Evolutionary conservation across 1,139 yeast genomes (phyloP), one percentile per base, ranked within the genome.

Genomic region (Zygotorulaspora mrakii): DNA sequence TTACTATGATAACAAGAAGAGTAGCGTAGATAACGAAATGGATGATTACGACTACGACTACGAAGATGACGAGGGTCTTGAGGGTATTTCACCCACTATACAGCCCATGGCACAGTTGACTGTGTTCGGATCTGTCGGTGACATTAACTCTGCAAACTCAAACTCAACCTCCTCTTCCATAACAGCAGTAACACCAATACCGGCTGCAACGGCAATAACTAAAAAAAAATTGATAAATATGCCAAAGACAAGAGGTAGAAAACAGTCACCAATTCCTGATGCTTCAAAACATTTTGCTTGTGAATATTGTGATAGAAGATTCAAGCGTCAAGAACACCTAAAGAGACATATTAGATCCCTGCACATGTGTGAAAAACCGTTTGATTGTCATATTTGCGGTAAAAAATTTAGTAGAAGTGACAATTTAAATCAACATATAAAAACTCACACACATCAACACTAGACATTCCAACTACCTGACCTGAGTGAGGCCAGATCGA

Each of bases 291-390:
- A 61, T 26, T 68, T 57, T 52, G 67, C 59, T 18, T 69, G 68
- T 49, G 64, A 61, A 5, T 54, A 52, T 28, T 79, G 86, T 54
- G 70, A 76, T 34, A 67, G 83, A 53, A 63, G 82, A 41, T 84
- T 84, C 66, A 77, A 80, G 55, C 74, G 94, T 50, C 87, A 81
- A 59, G 94, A 84, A 57, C 94, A 84, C 61, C 65, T 84, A 51
- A 82, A 81, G 58, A 71, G 94, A 45, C 94, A 83, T 57, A 77
- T 79, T 57, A 70, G 91, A 45, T 79, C 87, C 11, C 69, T 83
- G 49, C 85, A 79, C 56, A 82, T 89, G 16, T 74, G 79, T 46
- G 88, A 81, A 46, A 81, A 82, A 60, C 94, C 94, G 0, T 83
- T 73, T 61, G 77, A 71, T 49, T 83, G 94, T 63, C 66, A 68